Evolutionary conservation across 768 basidiomycete genomes (phyloP).

Genomic region (Russula emetica): DNA sequence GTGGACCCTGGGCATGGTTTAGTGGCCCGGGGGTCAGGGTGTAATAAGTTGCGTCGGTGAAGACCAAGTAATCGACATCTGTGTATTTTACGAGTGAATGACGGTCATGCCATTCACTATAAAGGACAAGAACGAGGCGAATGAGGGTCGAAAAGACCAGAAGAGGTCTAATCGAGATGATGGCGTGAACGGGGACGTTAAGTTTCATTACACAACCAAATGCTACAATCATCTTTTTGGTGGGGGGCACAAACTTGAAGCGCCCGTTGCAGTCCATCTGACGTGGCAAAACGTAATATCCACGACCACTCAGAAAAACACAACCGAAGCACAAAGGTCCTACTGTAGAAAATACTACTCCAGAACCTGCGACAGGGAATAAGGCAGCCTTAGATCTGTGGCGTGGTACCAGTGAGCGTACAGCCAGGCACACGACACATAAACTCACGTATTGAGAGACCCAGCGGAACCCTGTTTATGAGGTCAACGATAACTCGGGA

Average conservation of each 20-base stretch:
- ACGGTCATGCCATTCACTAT: constrained; percentile 88
- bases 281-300: constrained; percentile 26
- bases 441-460: constrained; percentile 84
- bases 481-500: not conserved
- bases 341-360: constrained; percentile 7
- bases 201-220: not conserved
- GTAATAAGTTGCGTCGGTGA: constrained; percentile 84
- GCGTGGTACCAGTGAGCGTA: constrained; percentile 2
- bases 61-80: constrained; percentile 96
- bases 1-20: constrained; percentile 60
- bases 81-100: constrained; percentile 88
- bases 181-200: not conserved
- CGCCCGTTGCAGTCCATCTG: constrained; percentile 8
- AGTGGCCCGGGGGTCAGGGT: constrained; percentile 45
- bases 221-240: too few relatives aligned
- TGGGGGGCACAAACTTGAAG: not conserved
- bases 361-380: not conserved
- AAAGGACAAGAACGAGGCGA: constrained; percentile 67
- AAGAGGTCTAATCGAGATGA: constrained; percentile 47
- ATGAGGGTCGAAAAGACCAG: constrained; percentile 53
- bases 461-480: constrained; percentile 81
- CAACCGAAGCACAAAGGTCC: constrained; percentile 18
- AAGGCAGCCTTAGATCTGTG: constrained; percentile 19
- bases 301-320: not conserved
- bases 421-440: constrained; percentile 1